Base-by-base conservation (phyloP, 1,284 basidiomycete species). In the Coniferiporia sulphurascens region DNA sequence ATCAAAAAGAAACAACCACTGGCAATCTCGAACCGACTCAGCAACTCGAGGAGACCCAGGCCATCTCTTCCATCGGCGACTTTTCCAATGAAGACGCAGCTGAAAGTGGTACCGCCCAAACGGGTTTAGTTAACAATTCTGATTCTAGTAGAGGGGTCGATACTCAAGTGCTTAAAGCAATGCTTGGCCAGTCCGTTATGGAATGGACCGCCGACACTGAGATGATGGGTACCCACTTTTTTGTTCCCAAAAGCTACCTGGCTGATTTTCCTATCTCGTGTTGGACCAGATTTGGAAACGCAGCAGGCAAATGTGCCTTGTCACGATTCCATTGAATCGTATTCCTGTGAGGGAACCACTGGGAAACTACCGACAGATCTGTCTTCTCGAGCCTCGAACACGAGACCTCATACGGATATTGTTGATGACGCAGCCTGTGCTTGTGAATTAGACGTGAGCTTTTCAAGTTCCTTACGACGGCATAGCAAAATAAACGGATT, bases 361-460 rank as follows among this genome's bases (percentile, higher is more conserved):
- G 61, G 63, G 58, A 32, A 61, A 58, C 54, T 46, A 61, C 66
- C 48, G 45, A 32, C 44, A 27, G 50, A 38, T 38, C 36, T 41
- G 15, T 32, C 17, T 5, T 38, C 27, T 38, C 22, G 32, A 34
- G 43, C 36, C 3, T 54, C 48, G 45, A 58, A 35, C 32, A 22
- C 27, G 41, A 56, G 35, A 48, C 45, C 50, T 44, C 44, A 53
- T 59, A 60, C 46, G 68, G 58, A 55, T 19, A 38, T 38, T 17
- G 13, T 70, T 32, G 62, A 63, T 13, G 64, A 57, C 1, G 44
- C 74, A 38, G 73, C 83, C 17, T 91, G 88, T 65, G 84, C 86
- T 65, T 91, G 88, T 65, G 84, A 80, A 12, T 77, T 87, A 56
- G 63, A 64, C 56, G 89, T 87, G 65, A 53, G 75, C 64, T 43